Evolutionary conservation across 352 stramenopile species (phyloP).

Genomic region (Pythium plurisporium): DNA sequence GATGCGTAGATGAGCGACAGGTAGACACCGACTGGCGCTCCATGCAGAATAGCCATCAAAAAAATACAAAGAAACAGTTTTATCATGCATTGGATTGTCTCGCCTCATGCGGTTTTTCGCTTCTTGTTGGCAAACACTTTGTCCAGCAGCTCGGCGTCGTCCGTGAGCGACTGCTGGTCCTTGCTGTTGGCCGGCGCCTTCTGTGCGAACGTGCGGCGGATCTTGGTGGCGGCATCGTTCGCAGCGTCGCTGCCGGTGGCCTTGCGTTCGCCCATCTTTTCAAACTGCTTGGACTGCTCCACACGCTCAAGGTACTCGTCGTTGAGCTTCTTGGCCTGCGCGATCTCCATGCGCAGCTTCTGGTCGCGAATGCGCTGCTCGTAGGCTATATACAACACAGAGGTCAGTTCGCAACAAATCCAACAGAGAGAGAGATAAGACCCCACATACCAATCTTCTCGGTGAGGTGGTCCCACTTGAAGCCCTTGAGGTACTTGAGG

Average conservation of each 20-base stretch:
- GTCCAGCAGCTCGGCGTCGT: slow-evolving; percentile 40
- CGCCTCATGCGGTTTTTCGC: slow-evolving; percentile 28
- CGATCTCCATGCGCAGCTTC: slow-evolving; percentile 84
- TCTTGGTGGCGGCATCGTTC: slow-evolving; percentile 27
- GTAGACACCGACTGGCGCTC: background rate
- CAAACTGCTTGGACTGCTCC: slow-evolving; percentile 81
- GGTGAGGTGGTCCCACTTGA: slow-evolving; percentile 98
- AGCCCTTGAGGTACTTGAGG: slow-evolving; percentile 98
- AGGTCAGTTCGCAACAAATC: background rate
- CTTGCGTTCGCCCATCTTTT: slow-evolving; percentile 85
- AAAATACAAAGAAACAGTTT: background rate
- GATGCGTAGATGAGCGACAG: background rate
- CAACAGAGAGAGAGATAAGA: too few species aligned
- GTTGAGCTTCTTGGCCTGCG: slow-evolving; percentile 85
- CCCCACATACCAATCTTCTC: slow-evolving; percentile 96
- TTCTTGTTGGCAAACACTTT: slow-evolving; percentile 80
- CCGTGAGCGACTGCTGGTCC: slow-evolving; percentile 49
- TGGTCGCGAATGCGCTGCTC: slow-evolving; percentile 85
- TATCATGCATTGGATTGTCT: too few species aligned
- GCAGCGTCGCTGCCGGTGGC: slow-evolving; percentile 14
- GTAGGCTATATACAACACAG: slow-evolving; percentile 33
- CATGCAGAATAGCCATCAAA: background rate
- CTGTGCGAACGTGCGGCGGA: slow-evolving; percentile 76
- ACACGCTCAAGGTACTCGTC: slow-evolving; percentile 84
- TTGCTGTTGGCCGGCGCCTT: slow-evolving; percentile 69